Percentiles rank a stretch among this genome's conserved stretches.
These are phyloP conservation scores for Nicotiana tabacum DNA, from an alignment of 257 asterid species.

Conservation along the genomic window DNA sequence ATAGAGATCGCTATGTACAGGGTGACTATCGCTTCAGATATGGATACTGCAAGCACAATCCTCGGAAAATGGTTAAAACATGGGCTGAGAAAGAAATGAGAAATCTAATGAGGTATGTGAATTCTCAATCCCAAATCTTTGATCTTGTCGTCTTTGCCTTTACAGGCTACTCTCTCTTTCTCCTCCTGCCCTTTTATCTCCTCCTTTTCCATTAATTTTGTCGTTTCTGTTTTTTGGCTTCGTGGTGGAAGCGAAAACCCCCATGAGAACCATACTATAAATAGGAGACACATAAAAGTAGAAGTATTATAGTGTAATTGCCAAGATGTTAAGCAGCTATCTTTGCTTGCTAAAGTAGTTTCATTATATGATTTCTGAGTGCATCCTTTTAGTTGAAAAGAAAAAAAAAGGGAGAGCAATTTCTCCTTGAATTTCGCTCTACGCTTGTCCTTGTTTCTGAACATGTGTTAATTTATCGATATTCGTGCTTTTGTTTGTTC, in stretches of 20 bases:
- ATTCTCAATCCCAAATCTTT: neutral
- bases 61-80: conserved; percentile 93
- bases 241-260: neutral
- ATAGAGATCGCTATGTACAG: conserved; percentile 93
- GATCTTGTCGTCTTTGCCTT: neutral
- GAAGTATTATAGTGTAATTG: neutral
- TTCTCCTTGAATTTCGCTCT: neutral
- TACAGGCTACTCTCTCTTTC: neutral
- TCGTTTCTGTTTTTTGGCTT: neutral
- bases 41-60: conserved; percentile 95
- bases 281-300: neutral
- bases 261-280: neutral
- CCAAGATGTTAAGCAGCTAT: neutral
- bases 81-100: conserved; percentile 99
- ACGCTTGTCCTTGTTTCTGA: neutral
- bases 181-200: neutral
- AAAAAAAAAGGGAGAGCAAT: neutral
- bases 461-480: neutral
- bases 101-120: conserved; percentile 79
- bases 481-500: neutral
- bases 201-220: neutral
- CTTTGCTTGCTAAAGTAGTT: neutral
- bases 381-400: neutral
- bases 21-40: conserved; percentile 90
- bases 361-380: neutral